Conservation (phyloP, 2,329 filamentous ascomycete species). For the Xylaria sp. region DNA sequence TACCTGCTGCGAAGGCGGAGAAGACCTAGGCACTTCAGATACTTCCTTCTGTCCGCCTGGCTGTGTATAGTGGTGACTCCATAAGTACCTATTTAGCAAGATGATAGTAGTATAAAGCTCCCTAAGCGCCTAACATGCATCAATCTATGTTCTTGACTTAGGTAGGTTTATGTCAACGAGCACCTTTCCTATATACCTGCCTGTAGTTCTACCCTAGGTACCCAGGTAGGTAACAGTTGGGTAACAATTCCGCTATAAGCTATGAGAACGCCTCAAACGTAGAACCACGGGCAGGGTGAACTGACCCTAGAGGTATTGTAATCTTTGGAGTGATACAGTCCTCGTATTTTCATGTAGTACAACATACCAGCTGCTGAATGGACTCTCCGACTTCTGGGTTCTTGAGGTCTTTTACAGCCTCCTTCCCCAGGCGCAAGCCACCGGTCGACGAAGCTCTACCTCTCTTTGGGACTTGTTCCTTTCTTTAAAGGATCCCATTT, state of each 20-base stretch:
- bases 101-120: too few relatives aligned
- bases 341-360: background rate
- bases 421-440: too few relatives aligned
- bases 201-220: background rate
- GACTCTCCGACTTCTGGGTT: background rate
- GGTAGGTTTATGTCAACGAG: too few relatives aligned
- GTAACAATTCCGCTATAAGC: constrained; percentile 13
- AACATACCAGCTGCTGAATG: background rate
- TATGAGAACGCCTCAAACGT: background rate
- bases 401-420: background rate
- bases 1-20: too few relatives aligned
- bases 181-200: background rate
- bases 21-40: too few relatives aligned
- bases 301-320: too few relatives aligned
- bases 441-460: too few relatives aligned
- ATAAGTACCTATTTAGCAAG: too few relatives aligned
- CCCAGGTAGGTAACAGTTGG: constrained; percentile 17
- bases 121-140: too few relatives aligned
- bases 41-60: too few relatives aligned
- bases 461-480: background rate
- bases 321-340: background rate
- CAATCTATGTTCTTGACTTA: too few relatives aligned
- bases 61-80: background rate
- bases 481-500: too few relatives aligned
- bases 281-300: background rate